Conservation (phyloP, 2,329 filamentous ascomycete genomes). For the Gyromitra esculenta region DNA sequence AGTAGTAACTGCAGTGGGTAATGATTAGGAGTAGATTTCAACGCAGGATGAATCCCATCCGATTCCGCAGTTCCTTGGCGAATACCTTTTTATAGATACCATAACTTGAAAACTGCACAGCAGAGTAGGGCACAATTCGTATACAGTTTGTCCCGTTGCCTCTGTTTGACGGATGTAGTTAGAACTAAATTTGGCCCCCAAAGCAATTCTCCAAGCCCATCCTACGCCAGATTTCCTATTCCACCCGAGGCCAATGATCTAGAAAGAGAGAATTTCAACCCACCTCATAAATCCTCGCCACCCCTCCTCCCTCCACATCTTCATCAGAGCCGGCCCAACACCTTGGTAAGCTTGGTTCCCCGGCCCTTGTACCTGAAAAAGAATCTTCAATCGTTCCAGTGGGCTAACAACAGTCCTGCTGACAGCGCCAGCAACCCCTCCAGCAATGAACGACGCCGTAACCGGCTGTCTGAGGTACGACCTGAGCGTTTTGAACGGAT, state of each 20-base stretch:
- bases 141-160: constrained; percentile 99
- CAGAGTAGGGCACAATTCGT: constrained; percentile 96
- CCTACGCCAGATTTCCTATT: neutral
- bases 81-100: constrained; percentile 93
- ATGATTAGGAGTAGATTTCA: constrained; percentile 41
- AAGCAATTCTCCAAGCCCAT: neutral
- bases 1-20: constrained; percentile 75
- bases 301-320: constrained; percentile 97
- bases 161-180: constrained; percentile 49
- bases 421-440: constrained; percentile 94
- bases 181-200: constrained; percentile 15
- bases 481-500: constrained; percentile 60
- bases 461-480: constrained; percentile 79
- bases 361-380: constrained; percentile 94
- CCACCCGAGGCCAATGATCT: neutral
- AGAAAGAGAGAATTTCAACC: constrained; percentile 20
- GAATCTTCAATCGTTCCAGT: constrained; percentile 92
- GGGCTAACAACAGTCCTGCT: constrained; percentile 97
- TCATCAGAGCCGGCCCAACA: constrained; percentile 83
- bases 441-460: constrained; percentile 89
- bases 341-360: constrained; percentile 94
- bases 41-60: neutral
- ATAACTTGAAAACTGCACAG: constrained; percentile 97
- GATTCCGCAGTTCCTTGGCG: neutral
- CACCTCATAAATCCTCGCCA: constrained; percentile 93